Evolutionary conservation across 352 stramenopile species (phyloP).

Genomic region (Phytophthora nicotianae): DNA sequence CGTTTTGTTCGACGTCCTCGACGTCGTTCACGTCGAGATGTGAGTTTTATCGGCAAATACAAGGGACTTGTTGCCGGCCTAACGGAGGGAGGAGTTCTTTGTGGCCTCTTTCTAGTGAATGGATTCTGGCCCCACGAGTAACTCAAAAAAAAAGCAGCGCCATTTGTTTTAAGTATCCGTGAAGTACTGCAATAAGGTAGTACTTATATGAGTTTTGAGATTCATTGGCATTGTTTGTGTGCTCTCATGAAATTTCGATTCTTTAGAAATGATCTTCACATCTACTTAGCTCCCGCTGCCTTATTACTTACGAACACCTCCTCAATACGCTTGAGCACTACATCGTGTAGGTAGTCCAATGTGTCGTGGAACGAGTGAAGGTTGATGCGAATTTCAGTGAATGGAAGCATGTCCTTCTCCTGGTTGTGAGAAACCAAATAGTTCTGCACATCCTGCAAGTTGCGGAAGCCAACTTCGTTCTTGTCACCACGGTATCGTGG

Average conservation of each 20-base stretch:
- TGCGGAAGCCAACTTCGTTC: conserved; percentile 63
- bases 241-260: no score
- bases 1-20: conserved; percentile 21
- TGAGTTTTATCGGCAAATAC: conserved; percentile 9
- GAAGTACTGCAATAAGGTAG: no score
- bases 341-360: conserved; percentile 84
- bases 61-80: conserved; percentile 25
- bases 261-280: not conserved
- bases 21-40: conserved; percentile 11
- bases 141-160: not conserved
- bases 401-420: conserved; percentile 56
- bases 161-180: no score
- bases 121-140: conserved; percentile 19
- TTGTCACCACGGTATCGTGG: conserved; percentile 72
- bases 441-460: conserved; percentile 81
- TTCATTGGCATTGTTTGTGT: no score
- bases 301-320: conserved; percentile 56
- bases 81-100: conserved; percentile 18
- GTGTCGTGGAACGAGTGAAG: conserved; percentile 89
- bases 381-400: conserved; percentile 83
- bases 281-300: conserved; percentile 6
- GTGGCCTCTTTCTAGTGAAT: conserved; percentile 24
- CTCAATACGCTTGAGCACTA: conserved; percentile 85
- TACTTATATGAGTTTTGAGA: no score
- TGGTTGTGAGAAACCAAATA: conserved; percentile 62